Evolutionary conservation across 495 filamentous ascomycete genomes (phyloP), one percentile per base, ranked within the genome.

Genomic region (Aspergillus mulundensis): DNA sequence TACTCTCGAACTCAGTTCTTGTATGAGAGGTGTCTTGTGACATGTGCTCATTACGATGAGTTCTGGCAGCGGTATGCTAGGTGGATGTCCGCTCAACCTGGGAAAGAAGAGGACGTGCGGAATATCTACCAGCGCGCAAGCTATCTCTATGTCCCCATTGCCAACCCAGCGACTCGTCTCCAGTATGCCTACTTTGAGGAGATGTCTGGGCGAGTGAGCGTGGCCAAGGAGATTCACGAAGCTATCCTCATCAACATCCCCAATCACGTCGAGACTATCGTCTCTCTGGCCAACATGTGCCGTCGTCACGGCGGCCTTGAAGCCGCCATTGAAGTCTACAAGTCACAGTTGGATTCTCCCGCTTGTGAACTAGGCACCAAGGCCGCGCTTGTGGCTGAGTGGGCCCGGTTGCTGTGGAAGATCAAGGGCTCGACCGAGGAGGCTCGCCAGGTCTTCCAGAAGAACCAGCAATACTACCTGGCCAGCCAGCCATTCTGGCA

Each of bases 1-100:
- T 95, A 86, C 57, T 63, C 72, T 7, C 81, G 94, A 24, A 89
- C 81, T 30, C 80, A 85, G 20, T 95, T 93, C 66, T 75, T 99
- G 18, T 97, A 97, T 66, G 94, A 99, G 71, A 86, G 94, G 30
- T 96, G 90, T 61, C 71, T 99, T 25, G 89, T 96, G 14, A 92
- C 91, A 14, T 91, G 88, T 61, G 94, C 94, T 38, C 86, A 94
- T 63, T 96, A 97, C 59, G 92, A 97, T 45, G 92, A 97, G 64
- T 96, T 99, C 71, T 99, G 94, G 94, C 81, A 95, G 54, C 86
- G 94, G 1, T 99, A 96, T 72, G 91, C 89, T n/a, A 80, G 95
- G 15, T 99, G 94, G 94, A 97, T 99, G 91, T 78, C 79, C 60
- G 86, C 84, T 3, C 90, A 96, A 63, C 62, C 80, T 0, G 82